Percentiles rank a stretch among this genome's conserved stretches.
Conservation (phyloP, 2,329 filamentous ascomycete genomes). For the Fusarium brevicatenulatum region DNA sequence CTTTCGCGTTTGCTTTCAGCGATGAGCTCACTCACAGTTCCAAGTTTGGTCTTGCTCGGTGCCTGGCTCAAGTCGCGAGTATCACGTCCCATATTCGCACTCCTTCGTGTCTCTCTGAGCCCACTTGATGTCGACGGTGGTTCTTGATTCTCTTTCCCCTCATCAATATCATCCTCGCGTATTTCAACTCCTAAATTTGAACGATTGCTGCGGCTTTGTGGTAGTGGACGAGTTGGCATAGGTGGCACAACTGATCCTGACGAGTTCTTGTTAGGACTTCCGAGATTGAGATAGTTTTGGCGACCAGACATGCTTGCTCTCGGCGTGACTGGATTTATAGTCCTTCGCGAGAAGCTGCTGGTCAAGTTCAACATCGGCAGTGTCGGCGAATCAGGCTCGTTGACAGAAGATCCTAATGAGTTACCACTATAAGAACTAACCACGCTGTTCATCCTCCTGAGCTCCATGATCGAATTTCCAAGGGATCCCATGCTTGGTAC, state of each 20-base stretch:
- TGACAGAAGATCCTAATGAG: slow-evolving; percentile 48
- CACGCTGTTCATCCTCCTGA: slow-evolving; percentile 67
- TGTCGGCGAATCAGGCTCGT: slow-evolving; percentile 52
- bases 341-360: slow-evolving; percentile 52
- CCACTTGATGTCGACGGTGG: slow-evolving; percentile 14
- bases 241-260: slow-evolving; percentile 1
- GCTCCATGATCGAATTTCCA: slow-evolving; percentile 59
- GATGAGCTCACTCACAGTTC: slow-evolving; percentile 43
- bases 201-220: slow-evolving; percentile 24
- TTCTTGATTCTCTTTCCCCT: slow-evolving; percentile 46
- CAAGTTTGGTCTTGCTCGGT: slow-evolving; percentile 35
- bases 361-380: slow-evolving; percentile 50
- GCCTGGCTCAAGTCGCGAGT: slow-evolving; percentile 30
- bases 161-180: slow-evolving; percentile 33
- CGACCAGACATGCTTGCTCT: slow-evolving; percentile 51
- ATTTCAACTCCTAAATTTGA: slow-evolving; percentile 32
- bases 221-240: background rate
- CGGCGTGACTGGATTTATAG: slow-evolving; percentile 33
- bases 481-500: slow-evolving; percentile 40
- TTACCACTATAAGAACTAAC: slow-evolving; percentile 57
- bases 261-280: slow-evolving; percentile 42
- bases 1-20: slow-evolving; percentile 38
- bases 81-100: slow-evolving; percentile 36
- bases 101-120: slow-evolving; percentile 32
- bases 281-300: slow-evolving; percentile 60